Conservation (phyloP, 495 filamentous ascomycete genomes). For the Friedmanniomyces endolithicus region DNA sequence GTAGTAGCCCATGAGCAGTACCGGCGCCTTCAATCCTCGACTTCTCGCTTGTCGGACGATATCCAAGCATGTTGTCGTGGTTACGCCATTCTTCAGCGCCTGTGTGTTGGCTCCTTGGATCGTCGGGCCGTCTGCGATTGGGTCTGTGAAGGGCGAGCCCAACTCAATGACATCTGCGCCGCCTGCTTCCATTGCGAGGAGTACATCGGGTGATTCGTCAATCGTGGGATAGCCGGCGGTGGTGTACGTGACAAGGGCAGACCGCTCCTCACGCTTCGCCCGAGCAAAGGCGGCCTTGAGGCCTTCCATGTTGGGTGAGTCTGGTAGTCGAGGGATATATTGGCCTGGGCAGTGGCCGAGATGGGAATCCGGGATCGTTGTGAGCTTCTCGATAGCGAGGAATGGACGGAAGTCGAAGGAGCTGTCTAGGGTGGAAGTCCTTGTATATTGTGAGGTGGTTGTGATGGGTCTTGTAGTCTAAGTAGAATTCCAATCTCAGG, state of each 20-base stretch:
- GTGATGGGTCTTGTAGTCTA: too few species aligned
- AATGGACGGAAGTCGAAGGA: too few species aligned
- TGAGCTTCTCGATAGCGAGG: too few species aligned
- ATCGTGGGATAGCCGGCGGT: conserved; percentile 87
- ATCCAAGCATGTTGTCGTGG: conserved; percentile 58
- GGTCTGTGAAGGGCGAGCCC: conserved; percentile 92
- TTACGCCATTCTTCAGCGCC: conserved; percentile 81
- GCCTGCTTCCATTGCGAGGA: conserved; percentile 83
- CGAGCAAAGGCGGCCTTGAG: conserved; percentile 78
- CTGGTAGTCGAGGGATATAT: too few species aligned
- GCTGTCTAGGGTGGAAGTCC: too few species aligned
- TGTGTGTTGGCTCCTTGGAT: conserved; percentile 52
- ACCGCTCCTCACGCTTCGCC: conserved; percentile 17
- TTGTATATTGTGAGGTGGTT: too few species aligned
- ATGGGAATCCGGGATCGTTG: too few species aligned
- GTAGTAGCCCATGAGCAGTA: conserved; percentile 98
- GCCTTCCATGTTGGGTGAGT: conserved; percentile 47
- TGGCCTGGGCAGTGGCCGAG: too few species aligned
- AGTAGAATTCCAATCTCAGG: too few species aligned
- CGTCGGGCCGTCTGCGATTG: conserved; percentile 37
- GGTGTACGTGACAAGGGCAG: conserved; percentile 87
- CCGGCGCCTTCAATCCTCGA: conserved; percentile 62
- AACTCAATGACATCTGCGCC: conserved; percentile 85
- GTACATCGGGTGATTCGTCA: conserved; percentile 65
- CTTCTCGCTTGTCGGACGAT: conserved; percentile 67